A percentile compares a stretch with the other conserved stretches of the same genome.
Evolutionary conservation across 805 yeast genomes (phyloP).

Genomic region (Zygoascus bituminiphila): DNA sequence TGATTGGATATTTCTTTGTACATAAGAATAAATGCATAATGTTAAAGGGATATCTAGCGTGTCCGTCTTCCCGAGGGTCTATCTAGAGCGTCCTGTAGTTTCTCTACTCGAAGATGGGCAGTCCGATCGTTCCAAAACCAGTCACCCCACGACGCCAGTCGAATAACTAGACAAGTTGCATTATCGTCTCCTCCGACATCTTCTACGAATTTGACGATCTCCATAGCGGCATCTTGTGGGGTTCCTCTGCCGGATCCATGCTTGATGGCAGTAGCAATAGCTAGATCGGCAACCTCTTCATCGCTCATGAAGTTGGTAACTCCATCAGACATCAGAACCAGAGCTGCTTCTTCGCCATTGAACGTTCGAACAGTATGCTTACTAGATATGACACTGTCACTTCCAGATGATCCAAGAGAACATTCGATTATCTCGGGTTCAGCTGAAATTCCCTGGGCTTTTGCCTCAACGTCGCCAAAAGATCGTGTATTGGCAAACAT

Average conservation of each 20-base stretch:
- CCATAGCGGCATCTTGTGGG: constrained; percentile 80
- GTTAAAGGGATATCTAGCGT: neutral
- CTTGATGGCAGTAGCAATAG: constrained; percentile 50
- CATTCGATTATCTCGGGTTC: constrained; percentile 81
- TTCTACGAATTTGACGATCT: constrained; percentile 74
- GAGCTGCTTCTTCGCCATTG: constrained; percentile 83
- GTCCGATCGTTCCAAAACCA: constrained; percentile 76
- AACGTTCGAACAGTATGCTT: constrained; percentile 24
- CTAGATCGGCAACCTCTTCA: constrained; percentile 85
- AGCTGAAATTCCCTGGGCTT: constrained; percentile 76
- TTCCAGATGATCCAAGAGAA: constrained; percentile 42
- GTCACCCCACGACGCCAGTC: constrained; percentile 86
- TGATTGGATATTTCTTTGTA: no score
- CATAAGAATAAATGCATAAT: neutral
- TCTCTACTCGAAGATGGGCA: constrained; percentile 68
- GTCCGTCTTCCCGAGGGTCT: constrained; percentile 1
- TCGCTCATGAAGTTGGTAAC: constrained; percentile 72
- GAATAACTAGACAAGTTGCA: constrained; percentile 80
- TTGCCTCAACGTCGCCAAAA: constrained; percentile 81
- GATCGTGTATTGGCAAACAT: constrained; percentile 86
- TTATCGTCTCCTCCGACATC: constrained; percentile 90
- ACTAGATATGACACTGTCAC: neutral
- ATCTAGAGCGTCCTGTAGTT: constrained; percentile 39
- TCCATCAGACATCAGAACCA: constrained; percentile 83
- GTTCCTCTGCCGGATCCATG: constrained; percentile 62